Percentiles rank a stretch among this genome's conserved stretches.
Evolutionary conservation across 495 filamentous ascomycete species (phyloP).

Genomic region (Bathelium albidoporum): DNA sequence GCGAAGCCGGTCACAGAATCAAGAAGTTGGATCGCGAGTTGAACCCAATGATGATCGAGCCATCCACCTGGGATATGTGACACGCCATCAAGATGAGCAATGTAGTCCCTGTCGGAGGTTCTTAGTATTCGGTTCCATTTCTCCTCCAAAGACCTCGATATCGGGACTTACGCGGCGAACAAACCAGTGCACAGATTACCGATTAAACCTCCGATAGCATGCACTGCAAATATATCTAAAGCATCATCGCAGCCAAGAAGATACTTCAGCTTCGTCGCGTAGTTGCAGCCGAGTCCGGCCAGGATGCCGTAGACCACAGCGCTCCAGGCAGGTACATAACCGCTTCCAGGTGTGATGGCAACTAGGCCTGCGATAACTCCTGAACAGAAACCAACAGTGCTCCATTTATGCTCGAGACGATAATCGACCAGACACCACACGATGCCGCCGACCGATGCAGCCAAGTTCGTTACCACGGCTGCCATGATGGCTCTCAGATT

Average conservation of each 20-base stretch:
- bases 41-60: conserved; percentile 84
- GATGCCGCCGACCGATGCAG: conserved; percentile 78
- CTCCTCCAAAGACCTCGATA: not conserved
- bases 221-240: conserved; percentile 89
- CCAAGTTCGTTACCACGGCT: conserved; percentile 59
- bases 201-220: conserved; percentile 76
- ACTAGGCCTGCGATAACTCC: conserved; percentile 89
- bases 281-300: conserved; percentile 80
- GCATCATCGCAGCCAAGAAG: conserved; percentile 77
- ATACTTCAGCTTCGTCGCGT: conserved; percentile 95
- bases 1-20: conserved; percentile 72
- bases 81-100: conserved; percentile 75
- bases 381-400: conserved; percentile 92
- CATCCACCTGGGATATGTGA: conserved; percentile 70
- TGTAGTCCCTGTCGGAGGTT: conserved; percentile 52
- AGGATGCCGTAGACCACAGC: conserved; percentile 84
- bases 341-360: conserved; percentile 84
- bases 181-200: conserved; percentile 84
- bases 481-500: conserved; percentile 82
- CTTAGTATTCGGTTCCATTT: not conserved
- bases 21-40: conserved; percentile 79
- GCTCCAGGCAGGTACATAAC: conserved; percentile 84
- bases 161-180: conserved; percentile 66
- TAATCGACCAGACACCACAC: conserved; percentile 96
- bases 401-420: conserved; percentile 90